These are phyloP conservation scores for Fusarium albidum DNA, from an alignment of 2,329 filamentous ascomycete species.

Conservation along the genomic window DNA sequence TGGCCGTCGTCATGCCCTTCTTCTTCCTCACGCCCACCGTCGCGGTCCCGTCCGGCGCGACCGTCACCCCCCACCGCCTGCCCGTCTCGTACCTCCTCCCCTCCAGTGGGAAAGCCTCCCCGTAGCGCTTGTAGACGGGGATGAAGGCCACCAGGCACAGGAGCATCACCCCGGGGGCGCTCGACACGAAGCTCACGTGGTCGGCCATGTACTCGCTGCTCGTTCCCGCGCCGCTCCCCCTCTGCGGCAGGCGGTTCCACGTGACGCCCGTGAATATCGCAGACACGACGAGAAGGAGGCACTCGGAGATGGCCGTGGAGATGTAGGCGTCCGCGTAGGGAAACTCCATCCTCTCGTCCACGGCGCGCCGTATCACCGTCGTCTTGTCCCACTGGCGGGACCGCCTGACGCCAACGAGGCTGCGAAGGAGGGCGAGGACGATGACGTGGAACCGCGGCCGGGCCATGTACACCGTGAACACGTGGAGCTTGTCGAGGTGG, in stretches of 20 bases:
- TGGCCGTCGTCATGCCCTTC: not conserved
- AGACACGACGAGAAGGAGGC: conserved; percentile 27
- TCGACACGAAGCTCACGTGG: conserved; percentile 31
- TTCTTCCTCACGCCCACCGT: conserved; percentile 29
- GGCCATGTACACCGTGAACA: conserved; percentile 35
- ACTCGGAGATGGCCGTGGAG: conserved; percentile 25
- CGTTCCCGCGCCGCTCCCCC: conserved; percentile 11
- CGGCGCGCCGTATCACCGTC: conserved; percentile 18
- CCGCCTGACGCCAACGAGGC: conserved; percentile 20
- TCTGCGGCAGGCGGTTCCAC: conserved; percentile 32
- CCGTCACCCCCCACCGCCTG: conserved; percentile 30
- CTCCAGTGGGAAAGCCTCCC: conserved; percentile 34
- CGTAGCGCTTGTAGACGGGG: conserved; percentile 33
- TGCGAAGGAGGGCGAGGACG: conserved; percentile 31
- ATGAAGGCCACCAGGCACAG: conserved; percentile 31
- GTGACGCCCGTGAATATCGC: conserved; percentile 37
- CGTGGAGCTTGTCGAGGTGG: conserved; percentile 32
- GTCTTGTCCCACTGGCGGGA: conserved; percentile 30
- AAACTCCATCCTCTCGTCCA: conserved; percentile 36
- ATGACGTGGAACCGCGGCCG: conserved; percentile 34
- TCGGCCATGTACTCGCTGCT: conserved; percentile 23
- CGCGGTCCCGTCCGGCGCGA: conserved; percentile 3
- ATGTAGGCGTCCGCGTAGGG: conserved; percentile 37
- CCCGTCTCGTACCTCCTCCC: conserved; percentile 32
- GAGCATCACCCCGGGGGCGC: conserved; percentile 30